These are phyloP conservation scores for Scolecobasidium constrictum DNA, from an alignment of 2,329 filamentous ascomycete species.

Conservation along the genomic window DNA sequence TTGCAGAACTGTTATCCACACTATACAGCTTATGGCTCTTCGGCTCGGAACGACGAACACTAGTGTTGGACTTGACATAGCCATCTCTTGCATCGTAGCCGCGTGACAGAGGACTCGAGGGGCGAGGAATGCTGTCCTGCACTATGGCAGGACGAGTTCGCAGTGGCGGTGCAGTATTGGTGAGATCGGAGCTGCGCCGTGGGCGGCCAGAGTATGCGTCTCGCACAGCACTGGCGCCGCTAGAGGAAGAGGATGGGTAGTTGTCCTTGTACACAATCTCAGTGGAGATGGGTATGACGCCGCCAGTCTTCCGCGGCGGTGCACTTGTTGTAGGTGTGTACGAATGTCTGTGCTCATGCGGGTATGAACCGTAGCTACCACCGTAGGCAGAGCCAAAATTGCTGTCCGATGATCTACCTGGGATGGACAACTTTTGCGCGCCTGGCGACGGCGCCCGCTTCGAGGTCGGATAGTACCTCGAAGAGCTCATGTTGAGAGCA, in stretches of 20 bases:
- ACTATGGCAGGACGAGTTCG: conserved; percentile 24
- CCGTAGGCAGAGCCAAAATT: conserved; percentile 2
- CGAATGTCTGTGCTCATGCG: neutral
- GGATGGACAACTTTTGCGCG: conserved; percentile 6
- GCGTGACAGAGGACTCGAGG: conserved; percentile 30
- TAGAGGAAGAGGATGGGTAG: neutral
- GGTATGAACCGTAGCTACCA: conserved; percentile 4
- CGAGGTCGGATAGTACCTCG: conserved; percentile 6
- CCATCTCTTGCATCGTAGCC: conserved; percentile 23
- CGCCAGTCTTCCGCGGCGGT: conserved; percentile 4
- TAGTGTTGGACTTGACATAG: conserved; percentile 26
- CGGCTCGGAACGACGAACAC: neutral
- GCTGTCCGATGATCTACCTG: conserved; percentile 10
- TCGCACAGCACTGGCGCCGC: neutral
- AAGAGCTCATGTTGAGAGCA: conserved; percentile 3
- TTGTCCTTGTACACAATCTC: conserved; percentile 8
- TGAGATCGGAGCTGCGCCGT: conserved; percentile 32
- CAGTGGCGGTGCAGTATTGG: conserved; percentile 23
- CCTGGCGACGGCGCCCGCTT: conserved; percentile 10
- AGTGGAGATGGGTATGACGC: conserved; percentile 10
- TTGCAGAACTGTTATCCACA: conserved; percentile 31
- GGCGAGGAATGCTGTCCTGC: conserved; percentile 17
- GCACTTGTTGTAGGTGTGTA: neutral
- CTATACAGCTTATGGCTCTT: conserved; percentile 36
- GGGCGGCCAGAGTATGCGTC: conserved; percentile 35